Evolutionary conservation across 169 alveolate species (phyloP).

Genomic region (Cryptosporidium tyzzeri): DNA sequence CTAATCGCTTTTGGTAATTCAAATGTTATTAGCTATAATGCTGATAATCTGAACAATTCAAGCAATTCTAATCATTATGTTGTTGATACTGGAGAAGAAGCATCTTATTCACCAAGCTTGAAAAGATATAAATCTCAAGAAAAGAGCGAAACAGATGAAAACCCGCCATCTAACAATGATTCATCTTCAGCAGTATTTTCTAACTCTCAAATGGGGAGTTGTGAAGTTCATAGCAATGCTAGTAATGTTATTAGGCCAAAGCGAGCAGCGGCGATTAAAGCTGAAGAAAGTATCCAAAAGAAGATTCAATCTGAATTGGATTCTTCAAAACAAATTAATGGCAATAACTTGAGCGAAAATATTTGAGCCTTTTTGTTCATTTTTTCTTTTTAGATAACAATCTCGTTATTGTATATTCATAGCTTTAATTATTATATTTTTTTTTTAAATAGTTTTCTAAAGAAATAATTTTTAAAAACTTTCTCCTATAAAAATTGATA

Average conservation of each 20-base stretch:
- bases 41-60: background rate
- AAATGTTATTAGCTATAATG: background rate
- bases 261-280: slow-evolving; percentile 73
- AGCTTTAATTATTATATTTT: background rate
- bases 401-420: background rate
- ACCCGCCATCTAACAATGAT: background rate
- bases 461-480: too few relatives aligned
- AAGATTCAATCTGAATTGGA: slow-evolving; percentile 63
- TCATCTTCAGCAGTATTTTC: background rate
- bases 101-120: slow-evolving; percentile 20
- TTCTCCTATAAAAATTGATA: too few relatives aligned
- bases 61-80: background rate
- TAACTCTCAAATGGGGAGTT: background rate
- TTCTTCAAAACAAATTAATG: slow-evolving; percentile 9
- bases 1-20: background rate
- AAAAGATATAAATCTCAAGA: slow-evolving; percentile 19
- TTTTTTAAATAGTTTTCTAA: background rate
- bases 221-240: background rate
- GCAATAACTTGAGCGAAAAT: background rate
- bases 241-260: slow-evolving; percentile 17
- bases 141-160: background rate
- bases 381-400: background rate
- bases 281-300: slow-evolving; percentile 67
- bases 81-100: background rate
- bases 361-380: background rate